Conservation (phyloP, 352 stramenopile species). For the Globisporangium cylindrosporum region DNA sequence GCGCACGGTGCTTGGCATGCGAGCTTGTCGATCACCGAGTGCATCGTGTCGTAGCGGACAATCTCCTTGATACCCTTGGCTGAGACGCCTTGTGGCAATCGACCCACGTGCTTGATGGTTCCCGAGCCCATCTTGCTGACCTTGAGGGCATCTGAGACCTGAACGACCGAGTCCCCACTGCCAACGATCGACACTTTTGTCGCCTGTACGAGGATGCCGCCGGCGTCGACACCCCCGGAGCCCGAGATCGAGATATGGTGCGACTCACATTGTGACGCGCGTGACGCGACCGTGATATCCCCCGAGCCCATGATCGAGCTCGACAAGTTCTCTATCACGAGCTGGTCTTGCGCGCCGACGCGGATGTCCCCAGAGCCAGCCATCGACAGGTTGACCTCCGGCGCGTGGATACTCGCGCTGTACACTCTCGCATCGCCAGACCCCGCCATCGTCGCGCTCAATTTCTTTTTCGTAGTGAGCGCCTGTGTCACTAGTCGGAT, state of each 20-base stretch:
- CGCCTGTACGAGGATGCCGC: constrained; percentile 19
- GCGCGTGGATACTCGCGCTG: constrained; percentile 1
- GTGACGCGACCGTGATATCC: constrained; percentile 20
- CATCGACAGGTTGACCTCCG: constrained; percentile 13
- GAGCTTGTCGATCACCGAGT: constrained; percentile 9
- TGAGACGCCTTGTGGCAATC: constrained; percentile 7
- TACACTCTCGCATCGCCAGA: constrained; percentile 14
- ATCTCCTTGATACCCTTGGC: constrained; percentile 5
- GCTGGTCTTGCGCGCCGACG: constrained; percentile 18
- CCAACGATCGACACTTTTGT: constrained; percentile 17
- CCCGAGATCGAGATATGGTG: constrained; percentile 23
- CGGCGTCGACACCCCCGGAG: constrained; percentile 22
- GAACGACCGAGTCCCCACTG: constrained; percentile 21
- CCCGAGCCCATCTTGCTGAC: constrained; percentile 19
- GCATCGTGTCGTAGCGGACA: background rate
- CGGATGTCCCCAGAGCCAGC: constrained; percentile 24
- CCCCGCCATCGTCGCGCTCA: constrained; percentile 15
- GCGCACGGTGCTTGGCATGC: constrained; percentile 2
- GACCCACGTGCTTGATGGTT: constrained; percentile 15
- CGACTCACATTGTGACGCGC: constrained; percentile 6
- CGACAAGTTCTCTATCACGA: constrained; percentile 15
- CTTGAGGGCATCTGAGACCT: constrained; percentile 10
- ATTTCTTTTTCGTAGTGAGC: constrained; percentile 5
- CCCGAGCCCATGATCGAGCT: constrained; percentile 23
- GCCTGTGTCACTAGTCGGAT: constrained; percentile 18